phyloP scores from a whole-genome alignment of 116 monocot species.

The Papilionanthe hybrid region DNA sequence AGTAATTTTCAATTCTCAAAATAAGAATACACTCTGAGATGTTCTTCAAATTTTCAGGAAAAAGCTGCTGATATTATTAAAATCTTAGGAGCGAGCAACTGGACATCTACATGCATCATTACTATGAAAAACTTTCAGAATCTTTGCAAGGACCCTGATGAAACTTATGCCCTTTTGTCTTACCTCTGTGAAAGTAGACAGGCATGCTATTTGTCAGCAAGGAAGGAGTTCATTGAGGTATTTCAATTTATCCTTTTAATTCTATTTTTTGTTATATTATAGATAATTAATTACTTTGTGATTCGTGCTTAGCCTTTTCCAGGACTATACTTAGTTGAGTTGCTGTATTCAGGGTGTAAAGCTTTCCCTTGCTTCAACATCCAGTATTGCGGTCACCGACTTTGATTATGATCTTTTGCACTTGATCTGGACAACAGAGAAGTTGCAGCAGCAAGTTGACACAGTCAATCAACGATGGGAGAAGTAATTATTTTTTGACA shows the following conservation, averaged over 20 bases:
- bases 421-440: slow-evolving; percentile 68
- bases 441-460: slow-evolving; percentile 67
- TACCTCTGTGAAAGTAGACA: slow-evolving; percentile 48
- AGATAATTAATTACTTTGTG: slow-evolving; percentile 5
- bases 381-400: slow-evolving; percentile 34
- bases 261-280: neutral
- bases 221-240: slow-evolving; percentile 71
- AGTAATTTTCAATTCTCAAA: neutral
- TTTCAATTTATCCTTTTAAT: neutral
- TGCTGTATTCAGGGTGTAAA: slow-evolving; percentile 72
- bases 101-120: slow-evolving; percentile 72
- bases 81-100: slow-evolving; percentile 41
- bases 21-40: neutral
- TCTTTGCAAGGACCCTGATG: slow-evolving; percentile 43
- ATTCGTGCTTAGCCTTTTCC: slow-evolving; percentile 17
- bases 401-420: slow-evolving; percentile 73
- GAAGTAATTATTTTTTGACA: slow-evolving; percentile 27
- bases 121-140: slow-evolving; percentile 57
- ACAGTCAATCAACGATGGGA: slow-evolving; percentile 51
- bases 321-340: slow-evolving; percentile 20
- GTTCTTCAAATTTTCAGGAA: slow-evolving; percentile 39
- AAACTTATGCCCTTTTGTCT: slow-evolving; percentile 50
- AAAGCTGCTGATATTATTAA: slow-evolving; percentile 45
- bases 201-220: slow-evolving; percentile 57
- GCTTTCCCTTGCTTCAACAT: slow-evolving; percentile 47